These are phyloP conservation scores for Simmondsia chinensis DNA, from an alignment of 148 eudicot genomes.

Conservation along the genomic window DNA sequence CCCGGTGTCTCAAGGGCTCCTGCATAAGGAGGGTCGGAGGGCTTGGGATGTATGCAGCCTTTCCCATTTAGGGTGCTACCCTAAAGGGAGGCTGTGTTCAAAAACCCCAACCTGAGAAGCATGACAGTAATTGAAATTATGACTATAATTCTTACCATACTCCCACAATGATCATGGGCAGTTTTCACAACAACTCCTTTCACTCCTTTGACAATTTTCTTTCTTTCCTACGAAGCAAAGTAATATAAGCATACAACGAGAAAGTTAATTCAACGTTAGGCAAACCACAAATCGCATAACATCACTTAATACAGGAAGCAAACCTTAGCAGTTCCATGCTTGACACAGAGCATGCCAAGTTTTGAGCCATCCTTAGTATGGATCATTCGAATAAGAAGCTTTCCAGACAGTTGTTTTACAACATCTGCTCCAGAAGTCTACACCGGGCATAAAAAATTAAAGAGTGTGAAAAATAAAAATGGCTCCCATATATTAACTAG, in stretches of 20 bases:
- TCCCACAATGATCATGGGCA: constrained; percentile 62
- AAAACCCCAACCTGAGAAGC: no score
- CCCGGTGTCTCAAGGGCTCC: no score
- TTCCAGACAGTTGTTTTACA: constrained; percentile 60
- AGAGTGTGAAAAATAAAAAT: neutral
- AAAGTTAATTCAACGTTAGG: constrained; percentile 7
- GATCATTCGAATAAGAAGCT: constrained; percentile 74
- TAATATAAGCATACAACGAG: neutral
- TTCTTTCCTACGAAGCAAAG: constrained; percentile 51
- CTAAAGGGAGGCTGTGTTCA: no score
- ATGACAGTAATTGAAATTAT: neutral
- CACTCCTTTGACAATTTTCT: constrained; percentile 79
- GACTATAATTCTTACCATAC: constrained; percentile 39
- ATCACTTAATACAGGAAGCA: constrained; percentile 2
- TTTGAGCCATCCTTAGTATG: constrained; percentile 82
- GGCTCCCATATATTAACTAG: no score
- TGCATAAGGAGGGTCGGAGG: no score
- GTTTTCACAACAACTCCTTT: constrained; percentile 65
- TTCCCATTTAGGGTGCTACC: no score
- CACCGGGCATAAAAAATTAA: constrained; percentile 22
- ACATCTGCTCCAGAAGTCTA: constrained; percentile 78
- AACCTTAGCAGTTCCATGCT: constrained; percentile 94
- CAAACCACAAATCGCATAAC: neutral
- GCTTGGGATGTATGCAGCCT: no score
- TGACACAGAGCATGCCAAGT: constrained; percentile 72